These are phyloP conservation scores for Capsella bursapastoris DNA, from an alignment of 345 rosid genomes.

Conservation along the genomic window DNA sequence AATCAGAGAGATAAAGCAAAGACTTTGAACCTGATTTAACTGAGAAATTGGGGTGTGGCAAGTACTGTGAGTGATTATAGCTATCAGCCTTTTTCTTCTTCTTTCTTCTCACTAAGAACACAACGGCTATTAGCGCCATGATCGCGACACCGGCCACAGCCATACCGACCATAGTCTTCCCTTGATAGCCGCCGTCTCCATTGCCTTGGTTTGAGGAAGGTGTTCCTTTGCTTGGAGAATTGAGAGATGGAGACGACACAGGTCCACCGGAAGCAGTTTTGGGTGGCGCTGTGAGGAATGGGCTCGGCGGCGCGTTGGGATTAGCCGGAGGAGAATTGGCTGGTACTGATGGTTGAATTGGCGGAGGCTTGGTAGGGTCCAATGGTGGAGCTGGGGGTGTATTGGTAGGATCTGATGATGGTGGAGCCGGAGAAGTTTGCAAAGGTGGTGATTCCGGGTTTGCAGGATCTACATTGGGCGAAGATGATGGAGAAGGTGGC, in stretches of 20 bases:
- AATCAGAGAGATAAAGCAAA: neutral
- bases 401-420: slow-evolving; percentile 5
- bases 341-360: slow-evolving; percentile 37
- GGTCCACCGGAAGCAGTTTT: slow-evolving; percentile 27
- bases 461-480: neutral
- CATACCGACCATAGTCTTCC: slow-evolving; percentile 44
- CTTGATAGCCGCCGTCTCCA: neutral
- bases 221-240: slow-evolving; percentile 11
- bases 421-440: slow-evolving; percentile 36
- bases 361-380: slow-evolving; percentile 39
- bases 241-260: slow-evolving; percentile 34
- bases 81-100: slow-evolving; percentile 47
- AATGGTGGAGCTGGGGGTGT: slow-evolving; percentile 43
- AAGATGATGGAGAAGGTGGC: slow-evolving; percentile 34
- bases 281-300: slow-evolving; percentile 22
- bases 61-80: slow-evolving; percentile 45
- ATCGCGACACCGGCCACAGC: slow-evolving; percentile 54
- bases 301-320: slow-evolving; percentile 15
- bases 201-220: slow-evolving; percentile 26
- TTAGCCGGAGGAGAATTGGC: slow-evolving; percentile 30
- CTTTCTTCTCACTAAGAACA: slow-evolving; percentile 49
- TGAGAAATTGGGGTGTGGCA: slow-evolving; percentile 56
- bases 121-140: slow-evolving; percentile 53
- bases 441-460: slow-evolving; percentile 28
- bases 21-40: slow-evolving; percentile 58